Conservation (phyloP, 1,284 basidiomycete genomes). For the Cryptococcus sp. region DNA sequence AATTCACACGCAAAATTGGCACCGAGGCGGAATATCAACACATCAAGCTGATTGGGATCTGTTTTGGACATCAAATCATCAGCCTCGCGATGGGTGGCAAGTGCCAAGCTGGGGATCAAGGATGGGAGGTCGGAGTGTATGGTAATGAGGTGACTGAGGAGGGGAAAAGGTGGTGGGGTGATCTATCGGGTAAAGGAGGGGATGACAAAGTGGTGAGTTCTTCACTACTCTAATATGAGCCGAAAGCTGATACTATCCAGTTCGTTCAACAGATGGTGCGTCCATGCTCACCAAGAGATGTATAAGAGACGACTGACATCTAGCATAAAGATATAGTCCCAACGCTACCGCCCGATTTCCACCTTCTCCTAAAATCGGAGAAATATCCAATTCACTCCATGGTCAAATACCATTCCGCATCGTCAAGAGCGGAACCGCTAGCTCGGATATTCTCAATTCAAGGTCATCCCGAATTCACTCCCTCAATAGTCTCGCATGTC, state of each 20-base stretch:
- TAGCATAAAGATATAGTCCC: conserved; percentile 53
- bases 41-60: conserved; percentile 48
- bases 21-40: conserved; percentile 23
- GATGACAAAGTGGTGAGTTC: conserved; percentile 37
- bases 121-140: conserved; percentile 54
- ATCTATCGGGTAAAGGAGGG: conserved; percentile 36
- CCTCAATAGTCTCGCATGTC: conserved; percentile 50
- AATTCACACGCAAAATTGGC: conserved; percentile 31
- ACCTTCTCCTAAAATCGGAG: conserved; percentile 47
- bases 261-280: conserved; percentile 52
- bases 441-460: conserved; percentile 50
- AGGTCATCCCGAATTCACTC: conserved; percentile 55
- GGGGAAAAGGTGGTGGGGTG: conserved; percentile 48
- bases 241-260: conserved; percentile 20
- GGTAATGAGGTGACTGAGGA: conserved; percentile 46
- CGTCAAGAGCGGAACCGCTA: conserved; percentile 38
- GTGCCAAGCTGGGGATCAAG: conserved; percentile 47
- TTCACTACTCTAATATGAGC: background rate
- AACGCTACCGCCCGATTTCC: conserved; percentile 47
- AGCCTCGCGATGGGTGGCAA: conserved; percentile 51
- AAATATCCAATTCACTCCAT: conserved; percentile 51
- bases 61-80: conserved; percentile 55
- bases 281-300: background rate
- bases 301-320: background rate
- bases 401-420: conserved; percentile 46